Percentiles rank a stretch among this genome's conserved stretches.
phyloP scores from a whole-genome alignment of 2,329 filamentous ascomycete genomes.

The Penicillium sp. region DNA sequence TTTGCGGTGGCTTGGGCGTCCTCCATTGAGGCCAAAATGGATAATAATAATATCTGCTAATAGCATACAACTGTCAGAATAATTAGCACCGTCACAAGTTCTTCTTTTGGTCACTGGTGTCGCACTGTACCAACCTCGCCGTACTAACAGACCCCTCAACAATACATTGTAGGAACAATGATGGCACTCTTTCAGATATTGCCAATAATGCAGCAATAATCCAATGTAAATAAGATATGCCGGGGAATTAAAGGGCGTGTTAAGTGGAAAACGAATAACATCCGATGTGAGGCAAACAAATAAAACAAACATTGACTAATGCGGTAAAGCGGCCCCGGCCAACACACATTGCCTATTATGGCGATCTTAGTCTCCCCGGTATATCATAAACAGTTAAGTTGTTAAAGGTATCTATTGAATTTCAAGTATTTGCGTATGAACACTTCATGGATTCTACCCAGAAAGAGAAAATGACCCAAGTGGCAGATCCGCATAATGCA shows the following conservation, averaged over 20 bases:
- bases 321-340: conserved; percentile 22
- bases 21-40: conserved; percentile 29
- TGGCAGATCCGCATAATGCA: conserved; percentile 26
- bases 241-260: conserved; percentile 8
- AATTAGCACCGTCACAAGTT: conserved; percentile 5
- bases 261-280: conserved; percentile 2
- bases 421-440: background rate
- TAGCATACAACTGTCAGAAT: conserved; percentile 2
- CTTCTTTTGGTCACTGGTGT: background rate
- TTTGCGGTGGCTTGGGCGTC: conserved; percentile 40
- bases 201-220: conserved; percentile 1
- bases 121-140: conserved; percentile 9
- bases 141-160: conserved; percentile 7
- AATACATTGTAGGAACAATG: conserved; percentile 14
- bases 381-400: background rate
- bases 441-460: conserved; percentile 6
- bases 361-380: background rate
- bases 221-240: conserved; percentile 6
- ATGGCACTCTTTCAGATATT: conserved; percentile 8
- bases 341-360: conserved; percentile 2
- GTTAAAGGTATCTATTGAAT: background rate
- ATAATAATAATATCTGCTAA: conserved; percentile 11
- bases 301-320: conserved; percentile 29
- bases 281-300: conserved; percentile 15
- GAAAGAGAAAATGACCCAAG: conserved; percentile 15